Evolutionary conservation across 176 grass and related monocot genomes (phyloP), one percentile per base, ranked within the genome.

Genomic region (Oryza glaberrima): DNA sequence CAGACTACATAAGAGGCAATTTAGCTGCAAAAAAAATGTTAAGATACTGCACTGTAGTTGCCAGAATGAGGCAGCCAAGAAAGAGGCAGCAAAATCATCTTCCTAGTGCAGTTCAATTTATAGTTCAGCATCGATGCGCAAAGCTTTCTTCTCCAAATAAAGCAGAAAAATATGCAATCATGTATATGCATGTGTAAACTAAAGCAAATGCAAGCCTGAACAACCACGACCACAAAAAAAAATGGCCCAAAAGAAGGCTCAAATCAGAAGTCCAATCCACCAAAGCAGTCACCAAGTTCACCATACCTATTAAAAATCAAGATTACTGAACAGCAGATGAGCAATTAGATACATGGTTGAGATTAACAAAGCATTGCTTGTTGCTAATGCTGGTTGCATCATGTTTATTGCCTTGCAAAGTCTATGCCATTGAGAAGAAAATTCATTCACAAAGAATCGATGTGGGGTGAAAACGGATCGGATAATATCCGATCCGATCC

Each of bases 151-250:
- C 64, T 51, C 34, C 32, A 30, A 30, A 17, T 19, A 72, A 45
- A 63, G 67, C 11, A 73, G 15, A 40, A 65, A n/a, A 45, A 25
- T 22, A 44, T 77, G 20, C 46, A 78, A 45, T 6, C 35, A 68
- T 73, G n/a, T 48, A 8, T 84, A 9, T 84, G 74, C 32, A 47
- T 34, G 41, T 73, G 22, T 34, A 26, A 75, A 63, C 58, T 63
- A 77, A 20, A 85, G 15, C 13, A 44, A 54, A 41, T 61, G 22
- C 51, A 66, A 71, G 43, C 46, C 52, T 51, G 15, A 79, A 74
- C 25, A 86, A 75, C 84, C 73, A 69, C 20, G 48, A 47, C 74
- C 84, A 86, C 79, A 48, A 14, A 46, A 32, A 32, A 32, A 82
- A 78, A 80, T 75, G 63, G 2, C 28, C 45, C 45, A 73, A 66